A percentile compares a stretch with the other conserved stretches of the same genome.
Conservation (phyloP, 768 basidiomycete species). For the Leccinum olivaceopallidum region DNA sequence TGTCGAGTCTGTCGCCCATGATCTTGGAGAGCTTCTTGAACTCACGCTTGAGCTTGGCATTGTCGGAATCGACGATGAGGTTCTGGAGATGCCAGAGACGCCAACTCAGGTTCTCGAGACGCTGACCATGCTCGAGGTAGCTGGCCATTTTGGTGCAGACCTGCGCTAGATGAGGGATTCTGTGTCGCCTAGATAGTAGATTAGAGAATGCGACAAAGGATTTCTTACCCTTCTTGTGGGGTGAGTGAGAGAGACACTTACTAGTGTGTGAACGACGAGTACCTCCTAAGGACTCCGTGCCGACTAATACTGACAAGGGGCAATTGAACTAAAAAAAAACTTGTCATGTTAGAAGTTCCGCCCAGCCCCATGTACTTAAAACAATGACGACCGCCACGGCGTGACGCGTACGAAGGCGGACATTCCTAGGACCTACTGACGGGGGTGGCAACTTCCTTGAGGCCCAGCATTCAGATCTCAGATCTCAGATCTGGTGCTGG, state of each 20-base stretch:
- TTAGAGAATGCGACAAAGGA: constrained; percentile 93
- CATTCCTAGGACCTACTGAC: no score
- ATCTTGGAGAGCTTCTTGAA: constrained; percentile 86
- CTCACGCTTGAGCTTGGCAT: constrained; percentile 82
- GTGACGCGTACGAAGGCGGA: no score
- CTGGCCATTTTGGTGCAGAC: constrained; percentile 90
- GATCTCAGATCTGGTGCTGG: no score
- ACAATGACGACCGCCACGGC: no score
- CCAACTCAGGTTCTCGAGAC: constrained; percentile 92
- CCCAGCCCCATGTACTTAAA: no score
- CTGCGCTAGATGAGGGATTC: constrained; percentile 54
- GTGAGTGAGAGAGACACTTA: constrained; percentile 9
- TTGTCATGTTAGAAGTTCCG: no score
- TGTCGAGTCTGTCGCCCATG: constrained; percentile 92
- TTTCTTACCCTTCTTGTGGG: constrained; percentile 76
- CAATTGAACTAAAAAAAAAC: no score
- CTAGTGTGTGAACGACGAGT: not conserved
- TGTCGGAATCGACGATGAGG: constrained; percentile 84
- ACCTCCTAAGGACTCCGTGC: no score
- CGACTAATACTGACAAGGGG: no score
- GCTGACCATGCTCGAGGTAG: constrained; percentile 87
- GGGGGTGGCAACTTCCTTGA: no score
- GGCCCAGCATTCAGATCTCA: no score
- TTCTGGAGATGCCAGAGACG: constrained; percentile 91
- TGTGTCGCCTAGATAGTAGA: constrained; percentile 59